Evolutionary conservation across 257 asterid genomes (phyloP).

Genomic region (Scutellaria baicalensis): DNA sequence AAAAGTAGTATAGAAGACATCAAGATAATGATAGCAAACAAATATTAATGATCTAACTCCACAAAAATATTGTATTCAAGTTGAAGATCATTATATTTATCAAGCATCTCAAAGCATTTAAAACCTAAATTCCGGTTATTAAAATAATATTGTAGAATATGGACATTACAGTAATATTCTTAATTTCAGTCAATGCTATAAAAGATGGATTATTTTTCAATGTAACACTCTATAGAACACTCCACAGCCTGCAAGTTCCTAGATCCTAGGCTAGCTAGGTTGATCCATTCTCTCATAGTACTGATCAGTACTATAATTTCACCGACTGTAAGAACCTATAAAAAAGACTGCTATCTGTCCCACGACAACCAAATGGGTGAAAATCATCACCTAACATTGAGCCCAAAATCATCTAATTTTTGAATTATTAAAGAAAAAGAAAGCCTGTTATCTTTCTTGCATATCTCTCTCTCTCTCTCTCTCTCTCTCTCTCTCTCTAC

Average conservation of each 20-base stretch:
- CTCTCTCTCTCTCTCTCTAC: constrained; percentile 8
- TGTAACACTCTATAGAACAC: not conserved
- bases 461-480: not conserved
- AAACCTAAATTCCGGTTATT: no score
- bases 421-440: not conserved
- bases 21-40: no score
- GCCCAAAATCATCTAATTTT: not conserved
- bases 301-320: constrained; percentile 13
- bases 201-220: not conserved
- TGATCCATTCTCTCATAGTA: constrained; percentile 14
- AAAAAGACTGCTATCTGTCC: not conserved
- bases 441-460: not conserved
- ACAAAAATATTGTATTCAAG: no score
- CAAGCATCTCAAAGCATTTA: no score
- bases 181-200: not conserved
- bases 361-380: not conserved
- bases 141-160: no score
- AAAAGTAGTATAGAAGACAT: no score
- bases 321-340: constrained; percentile 13
- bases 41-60: no score
- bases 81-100: no score
- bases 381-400: not conserved
- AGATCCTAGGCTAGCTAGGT: constrained; percentile 40
- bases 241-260: constrained; percentile 11
- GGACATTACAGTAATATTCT: no score